Evolutionary conservation across 1,284 basidiomycete species (phyloP).

Genomic region (Coriolopsis trogii): DNA sequence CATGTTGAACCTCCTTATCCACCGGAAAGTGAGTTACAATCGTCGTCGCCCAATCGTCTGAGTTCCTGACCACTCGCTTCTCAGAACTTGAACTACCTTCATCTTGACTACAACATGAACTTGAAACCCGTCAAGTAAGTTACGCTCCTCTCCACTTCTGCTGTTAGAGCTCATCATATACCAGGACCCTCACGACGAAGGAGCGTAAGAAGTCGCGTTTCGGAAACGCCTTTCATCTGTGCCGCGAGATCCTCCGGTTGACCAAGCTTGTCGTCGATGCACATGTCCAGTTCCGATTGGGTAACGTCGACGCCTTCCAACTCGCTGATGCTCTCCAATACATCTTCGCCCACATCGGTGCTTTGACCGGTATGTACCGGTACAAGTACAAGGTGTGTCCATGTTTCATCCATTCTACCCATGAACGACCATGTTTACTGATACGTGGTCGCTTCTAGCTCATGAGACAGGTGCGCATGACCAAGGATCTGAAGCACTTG

Average conservation of each 20-base stretch:
- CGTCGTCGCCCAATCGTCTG: not conserved
- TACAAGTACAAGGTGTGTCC: conserved; percentile 92
- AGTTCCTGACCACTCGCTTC: conserved; percentile 11
- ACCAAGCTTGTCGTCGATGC: conserved; percentile 99
- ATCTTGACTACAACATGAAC: conserved; percentile 94
- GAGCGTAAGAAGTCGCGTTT: conserved; percentile 99
- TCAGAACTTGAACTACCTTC: conserved; percentile 94
- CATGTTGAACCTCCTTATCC: conserved; percentile 98
- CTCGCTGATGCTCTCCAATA: conserved; percentile 98
- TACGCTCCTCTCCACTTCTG: not conserved
- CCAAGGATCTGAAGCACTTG: conserved; percentile 98
- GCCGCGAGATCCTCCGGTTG: conserved; percentile 95
- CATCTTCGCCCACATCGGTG: conserved; percentile 97
- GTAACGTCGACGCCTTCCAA: conserved; percentile 99
- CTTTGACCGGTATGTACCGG: conserved; percentile 98
- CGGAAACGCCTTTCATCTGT: conserved; percentile 98
- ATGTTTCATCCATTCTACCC: not conserved
- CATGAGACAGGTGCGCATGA: conserved; percentile 99
- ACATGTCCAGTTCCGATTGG: conserved; percentile 97
- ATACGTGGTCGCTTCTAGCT: conserved; percentile 54
- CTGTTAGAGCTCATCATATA: not conserved
- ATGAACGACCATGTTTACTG: no score
- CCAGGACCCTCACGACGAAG: conserved; percentile 96
- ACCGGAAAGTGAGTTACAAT: conserved; percentile 84
- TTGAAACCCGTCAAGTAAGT: conserved; percentile 92